Evolutionary conservation across 768 basidiomycete genomes (phyloP).

Genomic region (Pisolithus tinctorius): DNA sequence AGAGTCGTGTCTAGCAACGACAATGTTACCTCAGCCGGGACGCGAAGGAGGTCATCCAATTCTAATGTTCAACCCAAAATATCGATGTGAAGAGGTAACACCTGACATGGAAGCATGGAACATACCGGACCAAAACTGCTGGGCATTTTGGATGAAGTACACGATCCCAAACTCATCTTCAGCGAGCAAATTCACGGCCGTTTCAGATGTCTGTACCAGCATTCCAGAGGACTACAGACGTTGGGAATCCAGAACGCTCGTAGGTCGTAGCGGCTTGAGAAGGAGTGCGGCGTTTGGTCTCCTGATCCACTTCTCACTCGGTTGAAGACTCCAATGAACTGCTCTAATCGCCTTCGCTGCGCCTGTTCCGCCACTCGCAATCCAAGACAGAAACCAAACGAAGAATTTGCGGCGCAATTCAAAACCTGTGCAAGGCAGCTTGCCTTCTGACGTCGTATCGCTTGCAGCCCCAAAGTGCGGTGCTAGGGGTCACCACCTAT

Average conservation of each 20-base stretch:
- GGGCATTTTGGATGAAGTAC: constrained; percentile 76
- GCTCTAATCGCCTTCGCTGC: too few relatives aligned
- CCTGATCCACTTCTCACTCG: too few relatives aligned
- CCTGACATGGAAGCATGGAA: constrained; percentile 9
- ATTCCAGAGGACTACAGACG: not conserved
- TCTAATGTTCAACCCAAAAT: constrained; percentile 42
- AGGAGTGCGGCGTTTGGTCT: too few relatives aligned
- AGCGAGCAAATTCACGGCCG: constrained; percentile 18
- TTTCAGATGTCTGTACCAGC: constrained; percentile 13
- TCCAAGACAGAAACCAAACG: not conserved
- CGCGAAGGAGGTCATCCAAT: constrained; percentile 72
- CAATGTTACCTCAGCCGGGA: constrained; percentile 64
- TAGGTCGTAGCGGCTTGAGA: too few relatives aligned
- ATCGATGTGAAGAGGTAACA: constrained; percentile 3
- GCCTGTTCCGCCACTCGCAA: not conserved
- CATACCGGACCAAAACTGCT: constrained; percentile 89
- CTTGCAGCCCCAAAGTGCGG: not conserved
- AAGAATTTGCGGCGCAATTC: not conserved
- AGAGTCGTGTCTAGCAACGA: constrained; percentile 73
- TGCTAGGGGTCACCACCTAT: not conserved
- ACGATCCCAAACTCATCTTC: constrained; percentile 73
- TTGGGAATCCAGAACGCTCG: not conserved
- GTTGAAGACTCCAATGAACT: too few relatives aligned
- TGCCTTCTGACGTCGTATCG: not conserved
- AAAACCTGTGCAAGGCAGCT: not conserved